Evolutionary conservation across 2,329 filamentous ascomycete genomes (phyloP).

Genomic region (Cladophialophora yegresii): DNA sequence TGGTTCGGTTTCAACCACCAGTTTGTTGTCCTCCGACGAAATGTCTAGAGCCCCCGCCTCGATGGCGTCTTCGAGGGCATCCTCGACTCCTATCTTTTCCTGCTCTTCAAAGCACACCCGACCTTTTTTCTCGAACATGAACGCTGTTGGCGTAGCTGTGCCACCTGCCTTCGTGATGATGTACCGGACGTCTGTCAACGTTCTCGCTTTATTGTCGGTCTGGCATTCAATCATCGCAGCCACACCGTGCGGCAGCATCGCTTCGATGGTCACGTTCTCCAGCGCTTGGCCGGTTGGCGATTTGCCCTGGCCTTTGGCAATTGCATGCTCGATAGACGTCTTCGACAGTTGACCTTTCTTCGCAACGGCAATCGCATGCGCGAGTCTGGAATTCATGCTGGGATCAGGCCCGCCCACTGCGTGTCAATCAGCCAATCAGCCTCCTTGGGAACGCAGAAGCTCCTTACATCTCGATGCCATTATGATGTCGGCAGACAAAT

Average conservation of each 20-base stretch:
- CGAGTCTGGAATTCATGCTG: conserved; percentile 73
- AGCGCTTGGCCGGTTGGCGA: conserved; percentile 72
- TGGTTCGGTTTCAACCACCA: conserved; percentile 71
- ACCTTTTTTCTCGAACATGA: conserved; percentile 82
- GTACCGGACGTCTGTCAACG: conserved; percentile 70
- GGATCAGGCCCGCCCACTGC: conserved; percentile 74
- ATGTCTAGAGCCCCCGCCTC: conserved; percentile 71
- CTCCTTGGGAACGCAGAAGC: neutral
- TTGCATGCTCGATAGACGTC: conserved; percentile 76
- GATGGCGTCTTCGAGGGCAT: conserved; percentile 76
- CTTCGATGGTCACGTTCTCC: conserved; percentile 54
- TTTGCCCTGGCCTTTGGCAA: conserved; percentile 84
- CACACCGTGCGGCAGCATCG: conserved; percentile 53
- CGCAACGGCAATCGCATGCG: conserved; percentile 69
- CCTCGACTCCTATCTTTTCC: conserved; percentile 61
- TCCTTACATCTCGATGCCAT: conserved; percentile 70
- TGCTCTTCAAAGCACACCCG: conserved; percentile 66
- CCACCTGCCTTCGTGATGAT: conserved; percentile 73
- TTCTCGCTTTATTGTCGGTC: conserved; percentile 76
- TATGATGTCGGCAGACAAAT: conserved; percentile 71
- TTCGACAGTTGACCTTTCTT: conserved; percentile 89
- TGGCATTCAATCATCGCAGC: conserved; percentile 69
- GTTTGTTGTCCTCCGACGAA: conserved; percentile 64
- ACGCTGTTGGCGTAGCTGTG: conserved; percentile 70
- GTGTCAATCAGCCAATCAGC: neutral